These are phyloP conservation scores for Eutrema salsugineum DNA, from an alignment of 441 rosid species.

Conservation along the genomic window DNA sequence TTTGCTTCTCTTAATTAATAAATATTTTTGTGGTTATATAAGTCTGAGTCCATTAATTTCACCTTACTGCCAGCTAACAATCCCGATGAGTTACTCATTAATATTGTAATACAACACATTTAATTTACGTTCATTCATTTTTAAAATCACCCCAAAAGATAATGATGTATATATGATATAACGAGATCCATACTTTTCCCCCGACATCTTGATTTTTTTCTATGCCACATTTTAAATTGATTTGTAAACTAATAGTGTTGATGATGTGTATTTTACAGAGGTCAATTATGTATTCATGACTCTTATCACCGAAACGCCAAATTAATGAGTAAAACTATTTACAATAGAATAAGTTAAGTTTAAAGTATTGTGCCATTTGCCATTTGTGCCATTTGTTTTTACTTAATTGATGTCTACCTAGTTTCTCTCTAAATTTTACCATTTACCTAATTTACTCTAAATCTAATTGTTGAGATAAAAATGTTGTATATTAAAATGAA, in stretches of 20 bases:
- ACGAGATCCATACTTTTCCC: constrained; percentile 12
- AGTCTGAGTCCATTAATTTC: constrained; percentile 36
- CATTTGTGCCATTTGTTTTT: no score
- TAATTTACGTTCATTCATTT: constrained; percentile 14
- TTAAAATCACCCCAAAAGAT: constrained; percentile 11
- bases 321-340: background rate
- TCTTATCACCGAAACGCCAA: background rate
- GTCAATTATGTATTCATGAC: background rate
- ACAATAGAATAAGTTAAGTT: background rate
- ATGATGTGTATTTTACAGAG: background rate
- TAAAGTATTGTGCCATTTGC: background rate
- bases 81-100: constrained; percentile 33
- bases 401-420: no score
- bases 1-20: constrained; percentile 15
- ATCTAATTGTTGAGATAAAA: no score
- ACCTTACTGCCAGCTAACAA: constrained; percentile 39
- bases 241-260: background rate
- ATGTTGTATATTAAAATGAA: no score
- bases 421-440: no score
- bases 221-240: background rate
- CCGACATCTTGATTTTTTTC: constrained; percentile 13
- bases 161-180: constrained; percentile 21
- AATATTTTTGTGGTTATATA: constrained; percentile 21
- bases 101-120: constrained; percentile 18
- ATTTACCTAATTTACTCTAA: no score